Conservation (phyloP, 371 early-diverging fungal species). For the Conidiobolus incongruus region DNA sequence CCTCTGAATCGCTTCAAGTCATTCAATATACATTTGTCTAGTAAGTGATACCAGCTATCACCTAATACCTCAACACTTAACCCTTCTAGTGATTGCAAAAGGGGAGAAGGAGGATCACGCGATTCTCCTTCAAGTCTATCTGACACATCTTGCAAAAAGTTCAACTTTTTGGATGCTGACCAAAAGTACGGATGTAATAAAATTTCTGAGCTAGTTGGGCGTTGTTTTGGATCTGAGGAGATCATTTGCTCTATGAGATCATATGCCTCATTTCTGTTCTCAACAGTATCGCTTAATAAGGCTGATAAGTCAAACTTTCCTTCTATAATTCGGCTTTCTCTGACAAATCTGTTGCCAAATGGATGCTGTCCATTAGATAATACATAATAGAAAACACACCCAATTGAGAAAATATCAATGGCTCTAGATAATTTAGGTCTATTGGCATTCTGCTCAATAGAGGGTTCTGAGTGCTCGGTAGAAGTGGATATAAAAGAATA, state of each 20-base stretch:
- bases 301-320: conserved; percentile 39
- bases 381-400: conserved; percentile 85
- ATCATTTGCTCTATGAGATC: conserved; percentile 85
- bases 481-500: no score
- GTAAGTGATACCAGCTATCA: conserved; percentile 56
- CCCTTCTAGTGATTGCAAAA: conserved; percentile 47
- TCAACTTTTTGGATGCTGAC: conserved; percentile 52
- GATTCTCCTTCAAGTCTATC: conserved; percentile 82
- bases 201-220: conserved; percentile 49
- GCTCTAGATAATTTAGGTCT: conserved; percentile 72
- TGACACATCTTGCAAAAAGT: conserved; percentile 83
- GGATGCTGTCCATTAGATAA: conserved; percentile 81
- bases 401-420: conserved; percentile 87
- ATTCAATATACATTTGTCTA: conserved; percentile 54
- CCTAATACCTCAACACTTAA: conserved; percentile 34
- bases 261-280: conserved; percentile 56
- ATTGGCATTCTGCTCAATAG: no score
- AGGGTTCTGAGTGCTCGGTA: no score
- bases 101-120: conserved; percentile 32
- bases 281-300: conserved; percentile 27
- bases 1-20: conserved; percentile 75
- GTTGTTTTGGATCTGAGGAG: conserved; percentile 36
- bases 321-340: conserved; percentile 70
- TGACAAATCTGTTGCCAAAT: conserved; percentile 70
- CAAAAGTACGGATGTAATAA: conserved; percentile 90